Conservation (phyloP, 805 yeast genomes). For the Candida nitratophila region DNA sequence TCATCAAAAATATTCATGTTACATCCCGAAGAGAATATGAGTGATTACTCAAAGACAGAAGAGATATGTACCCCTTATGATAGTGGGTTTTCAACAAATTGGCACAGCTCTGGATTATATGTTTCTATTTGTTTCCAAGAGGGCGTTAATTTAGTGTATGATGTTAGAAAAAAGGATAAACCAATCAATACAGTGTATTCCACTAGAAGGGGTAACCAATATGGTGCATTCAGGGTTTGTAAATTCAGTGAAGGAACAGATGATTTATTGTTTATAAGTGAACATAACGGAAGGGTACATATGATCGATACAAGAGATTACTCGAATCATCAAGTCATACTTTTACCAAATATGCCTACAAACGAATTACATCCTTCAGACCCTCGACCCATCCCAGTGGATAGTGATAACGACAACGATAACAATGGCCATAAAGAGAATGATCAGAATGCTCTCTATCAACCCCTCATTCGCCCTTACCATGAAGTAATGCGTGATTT, state of each 20-base stretch:
- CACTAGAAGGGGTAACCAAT: conserved; percentile 46
- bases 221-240: conserved; percentile 31
- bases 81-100: conserved; percentile 77
- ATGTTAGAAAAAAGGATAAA: conserved; percentile 50
- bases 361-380: neutral
- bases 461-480: conserved; percentile 22
- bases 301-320: conserved; percentile 71
- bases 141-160: conserved; percentile 74
- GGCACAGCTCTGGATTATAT: conserved; percentile 64
- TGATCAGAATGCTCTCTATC: conserved; percentile 6
- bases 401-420: too few relatives aligned
- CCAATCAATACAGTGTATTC: conserved; percentile 54
- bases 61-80: conserved; percentile 48
- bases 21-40: conserved; percentile 31
- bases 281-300: conserved; percentile 85
- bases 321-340: conserved; percentile 67
- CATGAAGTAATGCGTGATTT: conserved; percentile 16
- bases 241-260: conserved; percentile 62
- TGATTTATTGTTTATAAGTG: conserved; percentile 70
- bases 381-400: too few relatives aligned
- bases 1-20: conserved; percentile 54
- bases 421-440: too few relatives aligned
- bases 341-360: conserved; percentile 40
- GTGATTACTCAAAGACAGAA: conserved; percentile 28
- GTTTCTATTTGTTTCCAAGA: conserved; percentile 83